These are phyloP conservation scores for Podila epigama DNA, from an alignment of 192 early-diverging fungal genomes.

Conservation along the genomic window DNA sequence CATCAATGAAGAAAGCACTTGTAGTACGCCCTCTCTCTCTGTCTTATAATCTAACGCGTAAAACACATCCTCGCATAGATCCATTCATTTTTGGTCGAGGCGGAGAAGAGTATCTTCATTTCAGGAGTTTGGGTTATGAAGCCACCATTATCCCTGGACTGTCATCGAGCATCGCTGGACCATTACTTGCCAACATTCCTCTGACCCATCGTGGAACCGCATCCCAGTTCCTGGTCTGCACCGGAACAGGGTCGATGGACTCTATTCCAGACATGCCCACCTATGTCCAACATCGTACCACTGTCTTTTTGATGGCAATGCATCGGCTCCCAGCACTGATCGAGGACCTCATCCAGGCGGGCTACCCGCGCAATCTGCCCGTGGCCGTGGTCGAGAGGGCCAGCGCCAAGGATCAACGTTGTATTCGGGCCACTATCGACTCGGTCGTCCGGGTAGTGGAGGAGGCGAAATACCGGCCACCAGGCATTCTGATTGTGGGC, in stretches of 20 bases:
- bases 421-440: slow-evolving; percentile 70
- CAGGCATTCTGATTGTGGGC: slow-evolving; percentile 84
- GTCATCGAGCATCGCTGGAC: slow-evolving; percentile 77
- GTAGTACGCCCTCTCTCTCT: not conserved
- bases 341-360: slow-evolving; percentile 58
- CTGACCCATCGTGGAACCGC: slow-evolving; percentile 89
- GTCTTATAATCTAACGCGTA: not conserved
- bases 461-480: slow-evolving; percentile 72
- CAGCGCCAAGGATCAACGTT: slow-evolving; percentile 77
- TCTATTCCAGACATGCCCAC: slow-evolving; percentile 78
- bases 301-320: slow-evolving; percentile 88
- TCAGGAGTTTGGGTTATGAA: slow-evolving; percentile 73
- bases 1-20: no score
- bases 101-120: slow-evolving; percentile 87
- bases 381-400: slow-evolving; percentile 88
- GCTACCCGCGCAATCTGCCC: slow-evolving; percentile 75
- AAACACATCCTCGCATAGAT: slow-evolving; percentile 54
- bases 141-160: slow-evolving; percentile 79
- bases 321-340: slow-evolving; percentile 69
- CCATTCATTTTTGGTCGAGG: slow-evolving; percentile 95
- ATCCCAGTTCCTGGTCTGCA: slow-evolving; percentile 83
- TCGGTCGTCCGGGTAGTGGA: slow-evolving; percentile 72
- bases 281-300: slow-evolving; percentile 72
- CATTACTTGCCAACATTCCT: slow-evolving; percentile 79
- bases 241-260: slow-evolving; percentile 79